phyloP scores from a whole-genome alignment of 306 rosid genomes.

The Vigna hirtella region DNA sequence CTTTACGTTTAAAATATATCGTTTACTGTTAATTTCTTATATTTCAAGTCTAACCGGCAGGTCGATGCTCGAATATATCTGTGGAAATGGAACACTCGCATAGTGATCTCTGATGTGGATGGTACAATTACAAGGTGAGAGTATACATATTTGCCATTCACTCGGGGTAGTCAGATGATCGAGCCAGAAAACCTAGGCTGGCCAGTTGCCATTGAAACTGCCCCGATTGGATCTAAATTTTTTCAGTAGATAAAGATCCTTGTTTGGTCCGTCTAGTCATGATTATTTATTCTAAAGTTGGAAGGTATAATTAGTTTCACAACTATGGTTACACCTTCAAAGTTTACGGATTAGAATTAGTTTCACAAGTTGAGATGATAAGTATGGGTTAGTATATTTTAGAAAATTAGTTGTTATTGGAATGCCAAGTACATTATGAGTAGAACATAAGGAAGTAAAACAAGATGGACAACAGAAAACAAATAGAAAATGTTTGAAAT shows the following conservation, averaged over 20 bases:
- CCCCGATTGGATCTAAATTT: not conserved
- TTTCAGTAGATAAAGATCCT: not conserved
- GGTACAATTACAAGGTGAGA: conserved; percentile 95
- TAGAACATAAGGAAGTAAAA: not conserved
- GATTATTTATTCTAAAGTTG: conserved; percentile 22
- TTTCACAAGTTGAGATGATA: conserved; percentile 28
- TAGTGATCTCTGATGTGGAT: conserved; percentile 97
- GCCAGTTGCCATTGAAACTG: conserved; percentile 7
- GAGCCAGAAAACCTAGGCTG: conserved; percentile 14
- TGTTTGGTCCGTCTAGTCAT: conserved; percentile 11
- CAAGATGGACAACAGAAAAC: conserved; percentile 1
- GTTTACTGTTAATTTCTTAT: conserved; percentile 21
- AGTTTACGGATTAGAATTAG: not conserved
- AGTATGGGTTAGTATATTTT: conserved; percentile 4
- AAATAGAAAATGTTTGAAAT: not conserved
- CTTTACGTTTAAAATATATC: conserved; percentile 29
- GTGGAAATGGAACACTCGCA: conserved; percentile 92
- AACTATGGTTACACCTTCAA: conserved; percentile 5
- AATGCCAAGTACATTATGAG: conserved; percentile 6
- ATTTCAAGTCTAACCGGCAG: conserved; percentile 56
- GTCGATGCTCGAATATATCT: conserved; percentile 85
- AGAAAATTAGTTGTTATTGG: conserved; percentile 15
- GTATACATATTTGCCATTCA: conserved; percentile 38
- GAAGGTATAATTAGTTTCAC: conserved; percentile 5
- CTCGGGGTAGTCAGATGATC: conserved; percentile 3